Evolutionary conservation across 768 basidiomycete species (phyloP).

Genomic region (Xerocomus potaroensis): DNA sequence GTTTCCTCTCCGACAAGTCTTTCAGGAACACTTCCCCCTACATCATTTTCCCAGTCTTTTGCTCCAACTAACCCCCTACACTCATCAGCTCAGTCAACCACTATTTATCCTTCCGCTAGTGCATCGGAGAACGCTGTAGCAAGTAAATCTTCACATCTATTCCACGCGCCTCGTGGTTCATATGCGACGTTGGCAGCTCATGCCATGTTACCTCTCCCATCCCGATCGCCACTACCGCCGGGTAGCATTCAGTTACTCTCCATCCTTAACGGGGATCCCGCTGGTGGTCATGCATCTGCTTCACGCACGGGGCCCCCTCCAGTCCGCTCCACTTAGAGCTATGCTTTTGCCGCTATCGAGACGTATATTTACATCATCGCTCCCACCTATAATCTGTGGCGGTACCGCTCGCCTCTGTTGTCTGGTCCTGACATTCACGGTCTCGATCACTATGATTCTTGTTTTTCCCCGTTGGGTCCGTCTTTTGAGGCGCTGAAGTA

Average conservation of each 20-base stretch:
- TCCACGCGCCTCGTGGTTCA: slow-evolving; percentile 12
- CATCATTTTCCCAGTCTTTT: slow-evolving; percentile 14
- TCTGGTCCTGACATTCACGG: background rate
- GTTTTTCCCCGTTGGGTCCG: slow-evolving; percentile 11
- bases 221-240: slow-evolving; percentile 17
- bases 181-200: slow-evolving; percentile 11
- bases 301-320: slow-evolving; percentile 12
- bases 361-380: slow-evolving; percentile 23
- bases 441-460: slow-evolving; percentile 10
- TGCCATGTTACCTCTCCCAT: slow-evolving; percentile 8
- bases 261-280: slow-evolving; percentile 31
- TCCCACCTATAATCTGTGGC: slow-evolving; percentile 4
- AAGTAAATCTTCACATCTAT: slow-evolving; percentile 6
- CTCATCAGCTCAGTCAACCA: slow-evolving; percentile 9
- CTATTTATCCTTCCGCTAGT: slow-evolving; percentile 15
- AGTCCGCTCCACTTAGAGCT: slow-evolving; percentile 23
- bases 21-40: slow-evolving; percentile 4
- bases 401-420: slow-evolving; percentile 1
- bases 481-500: slow-evolving; percentile 18
- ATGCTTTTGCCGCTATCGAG: slow-evolving; percentile 6
- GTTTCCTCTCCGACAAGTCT: slow-evolving; percentile 3
- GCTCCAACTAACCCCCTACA: slow-evolving; percentile 15
- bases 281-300: slow-evolving; percentile 7
- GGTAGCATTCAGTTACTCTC: slow-evolving; percentile 32
- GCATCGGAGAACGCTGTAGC: slow-evolving; percentile 6